Base-by-base conservation (phyloP, 805 yeast genomes). In the Saturnispora bothae region DNA sequence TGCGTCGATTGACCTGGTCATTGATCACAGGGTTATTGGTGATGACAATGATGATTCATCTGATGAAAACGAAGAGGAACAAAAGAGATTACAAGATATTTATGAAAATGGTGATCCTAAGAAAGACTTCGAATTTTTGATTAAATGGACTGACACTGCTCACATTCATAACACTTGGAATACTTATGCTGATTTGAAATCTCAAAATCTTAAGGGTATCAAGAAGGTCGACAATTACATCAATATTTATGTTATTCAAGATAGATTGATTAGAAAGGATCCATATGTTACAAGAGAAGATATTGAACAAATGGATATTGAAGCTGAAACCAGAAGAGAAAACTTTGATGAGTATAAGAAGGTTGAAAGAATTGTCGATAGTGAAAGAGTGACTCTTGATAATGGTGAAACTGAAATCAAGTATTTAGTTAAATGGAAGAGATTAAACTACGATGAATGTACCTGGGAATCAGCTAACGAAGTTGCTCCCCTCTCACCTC, bases 101-200 rank as follows among this genome's bases (percentile, higher is more conserved):
- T 42, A 44, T n/a, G 36, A 40, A 5, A 48, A 53, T 35, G 63
- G 63, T 25, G 59, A 59, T 42, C 78, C 83, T 30, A 80, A 79
- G 48, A 62, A 63, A 36, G 76, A 73, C 43, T 78, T 66, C 50
- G 73, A 71, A 47, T 69, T 73, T 53, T 57, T 68, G 48, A 71
- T 92, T 49, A 92, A 92, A 61, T 92, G 99, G 98, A 67, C 72
- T 15, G 83, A 73, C 38, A 67, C 76, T 44, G 83, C 96, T 12
- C 97, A 92, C 62, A 66, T 92, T 44, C 99, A 92, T 61, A 92
- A 89, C 57, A 79, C 95, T 0, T 92, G 96, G 96, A 95, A 88
- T 55, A 56, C 72, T 2, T 86, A 80, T 60, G 61, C 59, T 10
- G 57, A 61, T 3, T 52, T 78, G 36, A 70, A 69, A 33, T 56